Percentiles rank a stretch among this genome's conserved stretches.
Conservation (phyloP, 176 grass and related monocot genomes). For the Saccharum officinarum region DNA sequence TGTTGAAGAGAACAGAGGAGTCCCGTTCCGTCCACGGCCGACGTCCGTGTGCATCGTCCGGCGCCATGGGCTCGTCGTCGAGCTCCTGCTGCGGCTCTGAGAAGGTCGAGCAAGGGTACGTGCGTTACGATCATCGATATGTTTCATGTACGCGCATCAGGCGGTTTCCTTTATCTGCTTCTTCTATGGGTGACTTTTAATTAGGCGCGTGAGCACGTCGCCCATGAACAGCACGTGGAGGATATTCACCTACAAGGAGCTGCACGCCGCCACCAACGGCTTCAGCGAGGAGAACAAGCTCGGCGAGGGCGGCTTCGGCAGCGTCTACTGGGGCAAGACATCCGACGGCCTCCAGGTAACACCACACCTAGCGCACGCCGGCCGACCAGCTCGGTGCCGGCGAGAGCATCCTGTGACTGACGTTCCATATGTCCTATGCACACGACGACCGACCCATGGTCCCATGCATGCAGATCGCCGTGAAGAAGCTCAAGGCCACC, state of each 20-base stretch:
- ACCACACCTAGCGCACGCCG: too few species aligned
- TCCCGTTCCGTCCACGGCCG: background rate
- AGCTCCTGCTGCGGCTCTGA: conserved; percentile 57
- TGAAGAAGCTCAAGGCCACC: conserved; percentile 66
- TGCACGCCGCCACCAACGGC: conserved; percentile 55
- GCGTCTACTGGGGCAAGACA: conserved; percentile 71
- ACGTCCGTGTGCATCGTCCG: background rate
- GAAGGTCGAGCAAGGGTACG: conserved; percentile 52
- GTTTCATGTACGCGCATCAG: background rate
- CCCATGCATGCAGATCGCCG: conserved; percentile 45
- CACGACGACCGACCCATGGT: too few species aligned
- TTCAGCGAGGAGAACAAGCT: conserved; percentile 78
- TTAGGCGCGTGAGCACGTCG: conserved; percentile 27
- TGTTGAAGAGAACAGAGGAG: background rate
- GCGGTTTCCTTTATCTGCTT: too few species aligned
- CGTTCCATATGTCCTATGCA: too few species aligned
- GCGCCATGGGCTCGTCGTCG: conserved; percentile 43
- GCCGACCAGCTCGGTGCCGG: background rate
- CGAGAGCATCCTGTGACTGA: background rate
- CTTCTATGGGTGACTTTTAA: background rate
- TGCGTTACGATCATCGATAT: too few species aligned
- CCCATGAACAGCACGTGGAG: conserved; percentile 48
- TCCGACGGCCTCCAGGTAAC: conserved; percentile 52
- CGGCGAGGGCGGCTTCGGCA: conserved; percentile 78
- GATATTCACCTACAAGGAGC: conserved; percentile 77